Evolutionary conservation across 805 yeast genomes (phyloP).

Genomic region (Myxozyma mucilagina): DNA sequence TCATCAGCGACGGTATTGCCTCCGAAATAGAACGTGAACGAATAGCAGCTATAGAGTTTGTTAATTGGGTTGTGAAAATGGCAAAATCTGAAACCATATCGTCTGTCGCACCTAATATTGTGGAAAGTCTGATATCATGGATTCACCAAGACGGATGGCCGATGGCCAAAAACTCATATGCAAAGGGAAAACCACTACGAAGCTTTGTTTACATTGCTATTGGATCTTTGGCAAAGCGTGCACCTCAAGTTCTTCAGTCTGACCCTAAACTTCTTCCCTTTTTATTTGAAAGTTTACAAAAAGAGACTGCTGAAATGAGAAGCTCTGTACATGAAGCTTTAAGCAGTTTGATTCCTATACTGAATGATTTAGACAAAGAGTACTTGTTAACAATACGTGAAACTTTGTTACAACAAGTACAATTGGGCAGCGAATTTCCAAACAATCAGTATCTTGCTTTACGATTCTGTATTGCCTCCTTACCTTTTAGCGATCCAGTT

Average conservation of each 20-base stretch:
- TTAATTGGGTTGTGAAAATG: slow-evolving; percentile 56
- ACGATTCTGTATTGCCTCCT: slow-evolving; percentile 62
- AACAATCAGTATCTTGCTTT: slow-evolving; percentile 64
- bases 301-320: slow-evolving; percentile 63
- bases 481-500: slow-evolving; percentile 64
- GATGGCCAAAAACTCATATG: slow-evolving; percentile 6
- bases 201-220: slow-evolving; percentile 74
- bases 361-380: slow-evolving; percentile 39
- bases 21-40: slow-evolving; percentile 56
- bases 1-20: slow-evolving; percentile 53
- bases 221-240: slow-evolving; percentile 52
- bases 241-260: slow-evolving; percentile 38
- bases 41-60: slow-evolving; percentile 59
- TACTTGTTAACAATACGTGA: slow-evolving; percentile 49
- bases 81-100: slow-evolving; percentile 35
- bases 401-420: slow-evolving; percentile 43
- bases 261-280: slow-evolving; percentile 61
- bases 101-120: slow-evolving; percentile 26
- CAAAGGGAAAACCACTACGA: slow-evolving; percentile 46
- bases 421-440: slow-evolving; percentile 46
- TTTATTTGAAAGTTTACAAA: slow-evolving; percentile 65
- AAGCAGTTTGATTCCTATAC: slow-evolving; percentile 55
- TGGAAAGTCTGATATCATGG: slow-evolving; percentile 27
- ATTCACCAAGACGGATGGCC: slow-evolving; percentile 42
- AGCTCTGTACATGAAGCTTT: slow-evolving; percentile 71